phyloP scores from a whole-genome alignment of 1,139 yeast species.

The Pichia sp. region DNA sequence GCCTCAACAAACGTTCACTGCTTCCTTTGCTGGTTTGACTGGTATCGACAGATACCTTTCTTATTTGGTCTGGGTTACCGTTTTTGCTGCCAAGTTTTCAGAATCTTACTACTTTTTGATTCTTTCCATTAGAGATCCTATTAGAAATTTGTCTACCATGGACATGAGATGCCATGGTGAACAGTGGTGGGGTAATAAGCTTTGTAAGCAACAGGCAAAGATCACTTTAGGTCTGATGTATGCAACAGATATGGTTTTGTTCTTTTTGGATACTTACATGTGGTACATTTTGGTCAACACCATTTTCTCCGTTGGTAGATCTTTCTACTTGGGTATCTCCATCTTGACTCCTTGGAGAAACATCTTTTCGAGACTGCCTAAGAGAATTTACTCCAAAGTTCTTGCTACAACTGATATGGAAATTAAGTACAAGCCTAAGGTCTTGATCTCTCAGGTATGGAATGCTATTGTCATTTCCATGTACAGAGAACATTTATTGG shows the following conservation, averaged over 20 bases:
- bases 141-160: constrained; percentile 65
- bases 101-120: constrained; percentile 95
- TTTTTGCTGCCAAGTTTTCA: constrained; percentile 79
- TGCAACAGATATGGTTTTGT: constrained; percentile 84
- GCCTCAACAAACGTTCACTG: constrained; percentile 94
- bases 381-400: constrained; percentile 95
- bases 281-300: constrained; percentile 97
- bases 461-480: constrained; percentile 72
- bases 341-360: constrained; percentile 99
- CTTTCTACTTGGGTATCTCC: constrained; percentile 97
- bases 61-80: constrained; percentile 82
- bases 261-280: constrained; percentile 97
- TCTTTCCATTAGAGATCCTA: constrained; percentile 89
- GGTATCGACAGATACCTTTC: constrained; percentile 98
- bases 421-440: constrained; percentile 97
- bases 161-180: constrained; percentile 84
- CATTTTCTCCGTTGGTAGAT: constrained; percentile 92
- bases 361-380: constrained; percentile 93
- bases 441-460: constrained; percentile 96
- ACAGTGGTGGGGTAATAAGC: constrained; percentile 69
- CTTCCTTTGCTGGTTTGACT: constrained; percentile 72
- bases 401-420: constrained; percentile 99
- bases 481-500: constrained; percentile 69
- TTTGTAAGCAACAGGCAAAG: constrained; percentile 83
- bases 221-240: constrained; percentile 89